Evolutionary conservation across 2,329 filamentous ascomycete genomes (phyloP), one percentile per base, ranked within the genome.

Genomic region (Bipolaris zeicola): DNA sequence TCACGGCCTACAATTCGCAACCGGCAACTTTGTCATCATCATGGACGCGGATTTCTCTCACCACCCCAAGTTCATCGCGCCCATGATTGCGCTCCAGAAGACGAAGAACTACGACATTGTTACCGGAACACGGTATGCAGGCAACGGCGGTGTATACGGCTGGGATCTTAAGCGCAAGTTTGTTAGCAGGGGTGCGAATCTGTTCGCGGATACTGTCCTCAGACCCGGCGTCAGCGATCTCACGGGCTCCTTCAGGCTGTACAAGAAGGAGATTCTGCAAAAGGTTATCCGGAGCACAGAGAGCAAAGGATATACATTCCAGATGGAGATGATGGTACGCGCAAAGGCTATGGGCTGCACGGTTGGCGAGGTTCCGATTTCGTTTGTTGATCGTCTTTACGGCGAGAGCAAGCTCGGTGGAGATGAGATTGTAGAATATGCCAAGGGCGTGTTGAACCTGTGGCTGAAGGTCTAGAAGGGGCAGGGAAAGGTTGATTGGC

Each of bases 41-140:
- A 99, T 99, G 95, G 95, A 99, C 82, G 95, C 96, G 79, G 95
- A 99, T 81, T 99, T 99, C 85, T 92, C 87, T 69, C 95, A 99
- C 82, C 95, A 99, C 83, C 95, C 95, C 74, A 99, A 98, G 81
- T 99, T 98, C 85, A 96, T 99, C 79, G 88, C 93, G 51, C 83
- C 89, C 74, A 98, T 99, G 92, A 91, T 99, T 70, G 85, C 84
- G 57, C 85, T 88, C 65, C 95, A 98, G 79, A 85, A 87, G 77
- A 80, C 82, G 53, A 88, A 82, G 64, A 87, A 92, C 81, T 96
- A 92, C 81, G 95, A 99, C 74, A 99, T 99, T 68, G 93, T 99
- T 44, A 98, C 94, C 1, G 95, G 95, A 50, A 99, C 95, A 43
- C 86, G 95, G 60, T 99, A 99, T 79, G 92, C 92, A 10, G 91